Evolutionary conservation across 2,329 filamentous ascomycete species (phyloP), one percentile per base, ranked within the genome.

Genomic region (Shiraia sp.): DNA sequence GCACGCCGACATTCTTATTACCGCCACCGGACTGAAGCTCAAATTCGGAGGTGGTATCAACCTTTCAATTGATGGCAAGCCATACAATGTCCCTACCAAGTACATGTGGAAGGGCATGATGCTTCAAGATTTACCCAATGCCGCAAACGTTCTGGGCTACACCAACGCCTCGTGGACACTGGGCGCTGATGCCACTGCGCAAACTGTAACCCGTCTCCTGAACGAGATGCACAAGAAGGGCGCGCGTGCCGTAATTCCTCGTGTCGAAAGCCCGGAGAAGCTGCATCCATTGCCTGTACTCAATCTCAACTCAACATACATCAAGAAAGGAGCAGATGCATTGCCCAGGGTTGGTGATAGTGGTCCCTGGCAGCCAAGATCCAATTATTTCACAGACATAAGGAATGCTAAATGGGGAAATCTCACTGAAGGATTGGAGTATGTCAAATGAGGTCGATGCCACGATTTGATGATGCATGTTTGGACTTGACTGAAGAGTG

Each of bases 71-170:
- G 78, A 85, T 45, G 75, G 73, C 3, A 44, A 63, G 14, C 50
- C 58, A 0, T 42, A 79, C 26, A 52, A 75, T 2, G 42, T 76
- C 0, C 57, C 69, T 2, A 61, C 72, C 2, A 78, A 77, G 38
- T 83, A 76, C 56, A 61, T 77, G 3, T 85, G 81, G 81, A 77
- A 78, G 47, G 70, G 73, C 2, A 65, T 73, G 22, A 83, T 85
- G 81, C 57, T 85, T 0, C 71, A 83, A 48, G 78, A 79, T 36
- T 61, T 85, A 2, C 82, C 82, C 0, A 85, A 85, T 56, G 35
- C 78, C 4, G 62, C 76, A 17, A 74, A 79, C 51, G 68, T 79
- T 4, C 66, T 80, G 4, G 82, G 82, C 6, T 86, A 84, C 58
- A 72, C 73, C 8, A 75, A 79, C 27, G 74, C 74, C 0, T 73